Percentiles rank a stretch among this genome's conserved stretches.
Evolutionary conservation across 2,329 filamentous ascomycete genomes (phyloP).

Genomic region (Colletotrichum orbiculare): DNA sequence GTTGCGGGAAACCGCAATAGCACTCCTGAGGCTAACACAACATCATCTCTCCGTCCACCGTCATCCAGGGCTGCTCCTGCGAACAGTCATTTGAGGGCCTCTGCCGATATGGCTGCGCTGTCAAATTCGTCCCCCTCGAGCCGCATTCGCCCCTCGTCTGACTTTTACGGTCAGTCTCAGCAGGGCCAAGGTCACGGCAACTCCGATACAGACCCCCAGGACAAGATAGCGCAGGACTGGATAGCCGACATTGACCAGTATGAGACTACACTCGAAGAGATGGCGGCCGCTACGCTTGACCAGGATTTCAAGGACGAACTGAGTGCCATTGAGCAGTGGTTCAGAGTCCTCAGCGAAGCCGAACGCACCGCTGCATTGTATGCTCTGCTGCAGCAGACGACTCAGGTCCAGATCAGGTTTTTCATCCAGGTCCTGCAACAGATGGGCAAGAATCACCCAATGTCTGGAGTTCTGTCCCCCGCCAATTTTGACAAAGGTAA

Average conservation of each 20-base stretch:
- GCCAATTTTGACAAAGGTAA: slow-evolving; percentile 96
- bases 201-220: slow-evolving; percentile 82
- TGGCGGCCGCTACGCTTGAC: slow-evolving; percentile 97
- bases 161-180: slow-evolving; percentile 87
- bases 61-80: slow-evolving; percentile 81
- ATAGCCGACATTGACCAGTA: slow-evolving; percentile 99
- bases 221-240: slow-evolving; percentile 97
- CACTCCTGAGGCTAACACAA: slow-evolving; percentile 89
- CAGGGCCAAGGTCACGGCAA: slow-evolving; percentile 74
- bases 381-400: slow-evolving; percentile 95
- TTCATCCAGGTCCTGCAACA: slow-evolving; percentile 99
- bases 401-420: slow-evolving; percentile 98
- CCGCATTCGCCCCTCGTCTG: slow-evolving; percentile 92
- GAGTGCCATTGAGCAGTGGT: slow-evolving; percentile 99
- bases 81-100: slow-evolving; percentile 89
- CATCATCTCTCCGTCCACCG: slow-evolving; percentile 84
- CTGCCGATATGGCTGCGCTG: slow-evolving; percentile 93
- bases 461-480: slow-evolving; percentile 94
- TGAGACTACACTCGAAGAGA: slow-evolving; percentile 97
- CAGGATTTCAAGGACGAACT: slow-evolving; percentile 99
- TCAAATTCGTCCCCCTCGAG: slow-evolving; percentile 73
- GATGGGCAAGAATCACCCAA: slow-evolving; percentile 98
- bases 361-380: slow-evolving; percentile 96
- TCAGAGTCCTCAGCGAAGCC: slow-evolving; percentile 94
- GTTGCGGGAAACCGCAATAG: slow-evolving; percentile 91